These are phyloP conservation scores for Neofusicoccum cordaticola DNA, from an alignment of 2,329 filamentous ascomycete species.

Conservation along the genomic window DNA sequence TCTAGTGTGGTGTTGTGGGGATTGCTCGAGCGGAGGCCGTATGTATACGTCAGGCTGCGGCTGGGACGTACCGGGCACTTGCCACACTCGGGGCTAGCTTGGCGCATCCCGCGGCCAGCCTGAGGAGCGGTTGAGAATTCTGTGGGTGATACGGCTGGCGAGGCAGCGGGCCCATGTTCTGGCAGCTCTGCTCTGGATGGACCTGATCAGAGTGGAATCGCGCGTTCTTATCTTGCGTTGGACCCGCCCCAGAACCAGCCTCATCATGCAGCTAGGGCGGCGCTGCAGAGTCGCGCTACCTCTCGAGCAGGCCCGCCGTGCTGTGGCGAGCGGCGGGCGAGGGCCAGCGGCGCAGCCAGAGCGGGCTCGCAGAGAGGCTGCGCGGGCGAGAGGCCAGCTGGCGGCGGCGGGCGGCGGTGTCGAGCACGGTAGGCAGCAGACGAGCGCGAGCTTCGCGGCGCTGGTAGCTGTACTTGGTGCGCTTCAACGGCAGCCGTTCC, in stretches of 20 bases:
- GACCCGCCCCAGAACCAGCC: constrained; percentile 10
- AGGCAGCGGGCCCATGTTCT: not conserved
- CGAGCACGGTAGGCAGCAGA: not conserved
- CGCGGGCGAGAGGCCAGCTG: not conserved
- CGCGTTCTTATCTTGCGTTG: constrained; percentile 2
- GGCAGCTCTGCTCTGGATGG: not conserved
- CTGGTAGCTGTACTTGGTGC: not conserved
- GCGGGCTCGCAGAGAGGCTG: not conserved
- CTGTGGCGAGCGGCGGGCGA: not conserved
- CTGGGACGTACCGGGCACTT: not conserved
- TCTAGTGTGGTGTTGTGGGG: not conserved
- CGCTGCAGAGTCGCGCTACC: not conserved
- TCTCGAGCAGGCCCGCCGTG: not conserved
- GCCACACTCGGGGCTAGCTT: not conserved
- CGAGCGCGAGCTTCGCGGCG: not conserved
- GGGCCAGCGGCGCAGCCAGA: not conserved
- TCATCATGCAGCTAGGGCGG: constrained; percentile 6
- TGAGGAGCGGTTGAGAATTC: not conserved
- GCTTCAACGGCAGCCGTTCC: constrained; percentile 2
- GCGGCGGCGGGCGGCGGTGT: not conserved
- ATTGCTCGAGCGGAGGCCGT: not conserved
- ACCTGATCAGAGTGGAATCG: not conserved
- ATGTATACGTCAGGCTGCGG: constrained; percentile 7
- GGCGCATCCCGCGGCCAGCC: not conserved
- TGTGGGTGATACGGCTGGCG: not conserved